Percentiles rank a stretch among this genome's conserved stretches.
Evolutionary conservation across 495 filamentous ascomycete genomes (phyloP).

Genomic region (Xylaria telfairii): DNA sequence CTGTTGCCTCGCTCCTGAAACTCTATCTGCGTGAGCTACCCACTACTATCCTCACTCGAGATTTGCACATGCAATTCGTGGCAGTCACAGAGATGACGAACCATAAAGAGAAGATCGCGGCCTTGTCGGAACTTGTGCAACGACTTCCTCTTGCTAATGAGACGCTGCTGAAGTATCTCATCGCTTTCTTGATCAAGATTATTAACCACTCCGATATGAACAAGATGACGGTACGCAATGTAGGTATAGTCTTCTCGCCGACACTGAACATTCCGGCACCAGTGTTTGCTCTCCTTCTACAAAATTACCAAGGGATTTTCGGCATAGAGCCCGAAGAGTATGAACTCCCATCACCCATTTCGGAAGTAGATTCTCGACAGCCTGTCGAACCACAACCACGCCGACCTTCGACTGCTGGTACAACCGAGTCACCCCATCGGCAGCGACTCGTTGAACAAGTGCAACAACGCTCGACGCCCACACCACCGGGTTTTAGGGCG

Average conservation of each 20-base stretch:
- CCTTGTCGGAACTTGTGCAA: conserved; percentile 85
- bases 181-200: conserved; percentile 84
- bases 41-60: conserved; percentile 85
- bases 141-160: conserved; percentile 81
- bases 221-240: conserved; percentile 98
- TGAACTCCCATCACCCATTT: conserved; percentile 47
- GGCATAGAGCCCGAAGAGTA: conserved; percentile 69
- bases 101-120: conserved; percentile 75
- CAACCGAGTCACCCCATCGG: conserved; percentile 47
- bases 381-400: conserved; percentile 31
- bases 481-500: conserved; percentile 50
- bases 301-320: conserved; percentile 88
- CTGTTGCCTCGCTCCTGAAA: conserved; percentile 92
- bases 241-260: conserved; percentile 98
- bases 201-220: conserved; percentile 89
- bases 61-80: conserved; percentile 88
- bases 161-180: conserved; percentile 79
- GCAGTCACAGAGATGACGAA: conserved; percentile 82
- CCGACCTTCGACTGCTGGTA: conserved; percentile 51
- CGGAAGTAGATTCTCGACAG: conserved; percentile 30
- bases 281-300: conserved; percentile 90
- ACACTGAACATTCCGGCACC: conserved; percentile 96
- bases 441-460: conserved; percentile 51
- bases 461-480: conserved; percentile 48
- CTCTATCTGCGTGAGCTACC: conserved; percentile 93